Base-by-base conservation (phyloP, 2,329 filamentous ascomycete genomes). In the Pseudomassariella vexata region DNA sequence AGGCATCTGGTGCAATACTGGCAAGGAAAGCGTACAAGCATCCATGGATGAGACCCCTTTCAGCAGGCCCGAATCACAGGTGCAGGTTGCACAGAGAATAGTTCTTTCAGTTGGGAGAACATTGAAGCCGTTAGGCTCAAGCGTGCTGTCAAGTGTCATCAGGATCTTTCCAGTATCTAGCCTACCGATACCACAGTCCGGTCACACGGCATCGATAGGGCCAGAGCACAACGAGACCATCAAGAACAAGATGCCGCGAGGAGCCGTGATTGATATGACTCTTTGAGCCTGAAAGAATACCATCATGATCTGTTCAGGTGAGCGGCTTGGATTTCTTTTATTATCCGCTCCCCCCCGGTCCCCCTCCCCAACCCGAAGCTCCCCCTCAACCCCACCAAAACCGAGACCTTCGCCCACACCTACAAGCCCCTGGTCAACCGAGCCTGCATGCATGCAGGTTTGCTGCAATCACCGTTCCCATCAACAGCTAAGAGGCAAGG, bases 401-500 rank as follows among this genome's bases (percentile, higher is more conserved):
- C 15, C 30, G 21, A 32, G 14, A 16, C 30, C 16, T 10, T 11
- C 12, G 16, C 15, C 16, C 14, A 33, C 16, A 27, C 31, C 24
- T 19, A 20, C 22, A 22, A 20, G 17, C 15, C 6, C 14, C 31
- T 32, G 28, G 9, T 8, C 28, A 9, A 11, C 28, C 18, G 28
- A 12, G 14, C 14, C n/a, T 37, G 37, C 35, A 48, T 48, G 44
- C 49, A 52, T 52, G 50, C 47, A 51, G 40, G 34, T 30, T 26
- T 29, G 41, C 48, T 47, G 37, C 47, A 47, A 48, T 50, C 47
- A 53, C 49, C 48, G 40, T 32, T 39, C 40, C 44, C 45, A 34
- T 34, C 39, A 40, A 37, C 32, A 38, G 17, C 24, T 34, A 24
- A 48, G 43, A 49, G 41, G 42, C 46, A 49, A 53, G 51, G 54